Evolutionary conservation across 805 yeast genomes (phyloP).

Genomic region (Cyberlindnera xishuangbannaensis): DNA sequence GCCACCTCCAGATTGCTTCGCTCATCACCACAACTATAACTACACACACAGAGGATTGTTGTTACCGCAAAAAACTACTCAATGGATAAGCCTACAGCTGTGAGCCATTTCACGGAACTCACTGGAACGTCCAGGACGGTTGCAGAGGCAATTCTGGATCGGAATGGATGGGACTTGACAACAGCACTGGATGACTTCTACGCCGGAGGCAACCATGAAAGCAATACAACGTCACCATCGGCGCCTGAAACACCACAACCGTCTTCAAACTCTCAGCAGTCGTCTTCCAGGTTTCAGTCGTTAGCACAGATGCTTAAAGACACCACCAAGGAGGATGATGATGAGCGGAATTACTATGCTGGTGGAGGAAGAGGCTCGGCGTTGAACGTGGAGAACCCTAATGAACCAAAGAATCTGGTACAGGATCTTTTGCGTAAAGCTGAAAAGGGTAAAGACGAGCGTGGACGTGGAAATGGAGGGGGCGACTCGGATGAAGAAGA

Average conservation of each 20-base stretch:
- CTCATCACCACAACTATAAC: no score
- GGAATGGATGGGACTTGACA: constrained; percentile 26
- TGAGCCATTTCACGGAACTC: constrained; percentile 14
- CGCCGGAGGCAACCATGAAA: constrained; percentile 1
- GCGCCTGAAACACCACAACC: constrained; percentile 8
- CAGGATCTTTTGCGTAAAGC: constrained; percentile 63
- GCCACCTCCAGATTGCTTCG: no score
- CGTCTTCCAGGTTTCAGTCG: constrained; percentile 31
- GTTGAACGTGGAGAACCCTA: constrained; percentile 72
- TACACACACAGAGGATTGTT: no score
- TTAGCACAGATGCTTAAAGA: constrained; percentile 34
- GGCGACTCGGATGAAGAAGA: constrained; percentile 25
- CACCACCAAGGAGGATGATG: constrained; percentile 40
- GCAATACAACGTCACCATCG: constrained; percentile 2
- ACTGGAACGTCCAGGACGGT: constrained; percentile 19
- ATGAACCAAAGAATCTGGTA: constrained; percentile 35
- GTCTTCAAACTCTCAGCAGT: constrained; percentile 1
- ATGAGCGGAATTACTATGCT: constrained; percentile 57
- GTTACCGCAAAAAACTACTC: neutral
- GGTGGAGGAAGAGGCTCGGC: constrained; percentile 71
- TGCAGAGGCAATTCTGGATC: constrained; percentile 18
- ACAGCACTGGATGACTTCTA: constrained; percentile 30
- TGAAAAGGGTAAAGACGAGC: constrained; percentile 49
- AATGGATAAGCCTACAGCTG: neutral
- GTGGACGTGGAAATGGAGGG: constrained; percentile 9